A percentile compares a stretch with the other conserved stretches of the same genome.
Conservation (phyloP, 2,329 filamentous ascomycete genomes). For the Colletotrichum sublineola region DNA sequence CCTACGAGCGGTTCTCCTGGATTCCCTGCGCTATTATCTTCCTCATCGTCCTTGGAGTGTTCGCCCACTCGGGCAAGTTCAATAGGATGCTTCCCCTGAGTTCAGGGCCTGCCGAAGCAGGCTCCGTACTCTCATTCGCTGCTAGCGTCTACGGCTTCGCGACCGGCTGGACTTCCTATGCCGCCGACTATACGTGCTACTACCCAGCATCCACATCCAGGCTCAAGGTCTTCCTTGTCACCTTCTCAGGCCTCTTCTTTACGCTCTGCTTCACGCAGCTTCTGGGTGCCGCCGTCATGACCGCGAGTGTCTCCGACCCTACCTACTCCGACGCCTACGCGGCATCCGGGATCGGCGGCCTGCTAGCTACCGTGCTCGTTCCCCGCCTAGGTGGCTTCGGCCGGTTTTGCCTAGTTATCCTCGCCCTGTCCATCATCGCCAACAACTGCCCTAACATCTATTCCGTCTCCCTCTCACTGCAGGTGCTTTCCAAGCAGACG, state of each 20-base stretch:
- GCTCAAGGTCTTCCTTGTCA: constrained; percentile 75
- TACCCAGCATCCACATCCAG: constrained; percentile 74
- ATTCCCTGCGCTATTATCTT: constrained; percentile 81
- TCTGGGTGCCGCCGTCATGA: constrained; percentile 78
- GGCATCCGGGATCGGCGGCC: constrained; percentile 69
- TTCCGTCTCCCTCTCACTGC: constrained; percentile 75
- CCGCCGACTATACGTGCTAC: constrained; percentile 85
- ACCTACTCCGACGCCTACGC: constrained; percentile 64
- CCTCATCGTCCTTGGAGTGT: constrained; percentile 76
- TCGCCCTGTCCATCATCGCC: constrained; percentile 76
- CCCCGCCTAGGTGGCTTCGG: constrained; percentile 76
- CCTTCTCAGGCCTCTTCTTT: constrained; percentile 77
- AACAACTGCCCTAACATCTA: constrained; percentile 83
- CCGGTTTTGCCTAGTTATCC: constrained; percentile 77
- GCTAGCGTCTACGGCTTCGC: constrained; percentile 77
- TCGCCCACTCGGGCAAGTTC: constrained; percentile 77
- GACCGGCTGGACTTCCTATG: constrained; percentile 80
- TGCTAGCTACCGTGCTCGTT: constrained; percentile 75
- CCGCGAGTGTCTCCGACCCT: constrained; percentile 64
- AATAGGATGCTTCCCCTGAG: constrained; percentile 67
- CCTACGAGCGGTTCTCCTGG: constrained; percentile 82
- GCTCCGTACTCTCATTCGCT: constrained; percentile 74
- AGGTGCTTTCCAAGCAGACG: constrained; percentile 71
- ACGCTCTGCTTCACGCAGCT: constrained; percentile 81
- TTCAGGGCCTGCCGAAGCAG: constrained; percentile 70